Evolutionary conservation across 192 early-diverging fungal species (phyloP).

Genomic region (Thamnidium elegans): DNA sequence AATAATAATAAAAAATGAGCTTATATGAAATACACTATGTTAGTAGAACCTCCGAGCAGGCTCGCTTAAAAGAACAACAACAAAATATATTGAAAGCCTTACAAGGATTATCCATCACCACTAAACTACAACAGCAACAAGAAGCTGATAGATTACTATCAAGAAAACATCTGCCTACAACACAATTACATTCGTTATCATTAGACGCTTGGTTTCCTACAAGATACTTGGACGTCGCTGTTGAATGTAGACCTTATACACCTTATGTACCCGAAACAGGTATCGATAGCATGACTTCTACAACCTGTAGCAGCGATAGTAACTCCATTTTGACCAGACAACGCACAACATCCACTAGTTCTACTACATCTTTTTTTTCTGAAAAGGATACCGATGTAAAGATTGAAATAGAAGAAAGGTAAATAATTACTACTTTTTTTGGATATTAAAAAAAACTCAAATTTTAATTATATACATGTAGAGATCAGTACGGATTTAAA

Average conservation of each 20-base stretch:
- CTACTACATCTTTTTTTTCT: not conserved
- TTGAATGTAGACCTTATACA: constrained; percentile 9
- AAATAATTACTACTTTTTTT: not conserved
- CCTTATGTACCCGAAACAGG: not conserved
- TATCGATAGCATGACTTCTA: no score
- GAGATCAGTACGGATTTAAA: constrained; percentile 61
- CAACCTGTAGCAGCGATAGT: not conserved
- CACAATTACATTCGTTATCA: no score
- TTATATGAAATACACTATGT: constrained; percentile 8
- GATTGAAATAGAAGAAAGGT: constrained; percentile 5
- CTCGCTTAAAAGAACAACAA: constrained; percentile 9
- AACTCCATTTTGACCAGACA: not conserved
- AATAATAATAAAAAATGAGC: not conserved
- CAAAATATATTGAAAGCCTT: not conserved
- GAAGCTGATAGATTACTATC: not conserved
- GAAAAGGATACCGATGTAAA: not conserved
- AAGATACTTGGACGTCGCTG: not conserved
- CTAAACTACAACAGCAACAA: not conserved
- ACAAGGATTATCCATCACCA: not conserved
- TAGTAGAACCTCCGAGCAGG: not conserved
- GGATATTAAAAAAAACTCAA: no score
- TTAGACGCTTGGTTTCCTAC: not conserved
- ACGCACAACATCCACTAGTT: not conserved
- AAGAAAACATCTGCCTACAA: not conserved
- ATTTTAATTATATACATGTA: constrained; percentile 21